phyloP scores from a whole-genome alignment of 148 eudicot genomes.

The Persicaria maculosa region DNA sequence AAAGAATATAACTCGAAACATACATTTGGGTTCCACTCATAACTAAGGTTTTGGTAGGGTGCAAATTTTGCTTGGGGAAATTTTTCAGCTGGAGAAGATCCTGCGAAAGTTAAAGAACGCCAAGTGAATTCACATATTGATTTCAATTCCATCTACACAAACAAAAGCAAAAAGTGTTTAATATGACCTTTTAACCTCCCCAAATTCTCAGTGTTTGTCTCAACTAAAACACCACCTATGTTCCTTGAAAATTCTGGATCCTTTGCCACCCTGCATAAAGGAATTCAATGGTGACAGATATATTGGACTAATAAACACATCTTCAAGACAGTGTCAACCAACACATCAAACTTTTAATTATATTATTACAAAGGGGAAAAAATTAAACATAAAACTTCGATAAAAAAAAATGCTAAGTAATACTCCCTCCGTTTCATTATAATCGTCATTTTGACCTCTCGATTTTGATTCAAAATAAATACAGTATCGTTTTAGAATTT shows the following conservation, averaged over 20 bases:
- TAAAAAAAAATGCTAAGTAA: too few relatives aligned
- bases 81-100: conserved; percentile 81
- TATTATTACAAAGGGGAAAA: neutral
- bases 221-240: conserved; percentile 77
- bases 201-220: conserved; percentile 32
- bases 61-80: conserved; percentile 89
- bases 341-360: neutral
- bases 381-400: neutral
- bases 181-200: conserved; percentile 44
- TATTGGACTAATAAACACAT: neutral
- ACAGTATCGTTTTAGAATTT: too few relatives aligned
- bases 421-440: too few relatives aligned
- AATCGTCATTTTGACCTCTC: too few relatives aligned
- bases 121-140: neutral
- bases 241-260: conserved; percentile 55
- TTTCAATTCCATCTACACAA: neutral
- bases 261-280: conserved; percentile 43
- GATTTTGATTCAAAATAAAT: too few relatives aligned
- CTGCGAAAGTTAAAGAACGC: conserved; percentile 33
- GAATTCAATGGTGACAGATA: neutral
- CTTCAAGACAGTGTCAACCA: neutral
- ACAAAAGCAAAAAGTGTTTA: conserved; percentile 4
- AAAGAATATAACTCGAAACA: conserved; percentile 23
- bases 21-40: conserved; percentile 95
- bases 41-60: conserved; percentile 48